Conservation (phyloP, 2,329 filamentous ascomycete genomes). For the Rachicladosporium sp. region DNA sequence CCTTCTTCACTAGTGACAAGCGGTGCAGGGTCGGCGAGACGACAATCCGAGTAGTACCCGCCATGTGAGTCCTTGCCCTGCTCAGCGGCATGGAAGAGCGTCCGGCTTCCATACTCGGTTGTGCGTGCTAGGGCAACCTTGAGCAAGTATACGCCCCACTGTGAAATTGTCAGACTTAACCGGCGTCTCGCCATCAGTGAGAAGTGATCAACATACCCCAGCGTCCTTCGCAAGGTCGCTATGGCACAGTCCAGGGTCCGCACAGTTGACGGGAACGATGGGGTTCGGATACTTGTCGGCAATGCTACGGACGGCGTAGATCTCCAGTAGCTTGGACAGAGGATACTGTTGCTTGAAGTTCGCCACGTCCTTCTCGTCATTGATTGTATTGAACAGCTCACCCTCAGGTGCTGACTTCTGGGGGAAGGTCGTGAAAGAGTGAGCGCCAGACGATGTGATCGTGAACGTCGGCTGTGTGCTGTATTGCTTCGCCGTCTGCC, state of each 20-base stretch:
- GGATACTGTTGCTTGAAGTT: slow-evolving; percentile 27
- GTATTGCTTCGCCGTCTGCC: slow-evolving; percentile 23
- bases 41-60: neutral
- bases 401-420: slow-evolving; percentile 20
- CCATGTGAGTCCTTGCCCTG: slow-evolving; percentile 3
- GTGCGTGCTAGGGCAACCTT: slow-evolving; percentile 21
- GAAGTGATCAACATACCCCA: no score
- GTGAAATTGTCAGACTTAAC: no score
- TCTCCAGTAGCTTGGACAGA: slow-evolving; percentile 32
- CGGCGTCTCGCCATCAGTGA: no score
- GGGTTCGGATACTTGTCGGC: slow-evolving; percentile 14
- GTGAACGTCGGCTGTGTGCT: slow-evolving; percentile 17
- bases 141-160: slow-evolving; percentile 4
- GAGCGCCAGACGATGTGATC: slow-evolving; percentile 30
- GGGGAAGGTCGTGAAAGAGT: slow-evolving; percentile 19
- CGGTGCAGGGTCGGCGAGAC: slow-evolving; percentile 10
- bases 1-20: slow-evolving; percentile 28
- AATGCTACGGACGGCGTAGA: slow-evolving; percentile 30
- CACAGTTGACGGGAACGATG: slow-evolving; percentile 34
- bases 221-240: no score
- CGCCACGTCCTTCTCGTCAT: slow-evolving; percentile 17
- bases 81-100: slow-evolving; percentile 25
- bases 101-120: slow-evolving; percentile 29
- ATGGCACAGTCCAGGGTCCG: slow-evolving; percentile 41
- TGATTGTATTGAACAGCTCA: slow-evolving; percentile 24